These are phyloP conservation scores for Trifolium repens DNA, from an alignment of 306 rosid species.

Conservation along the genomic window DNA sequence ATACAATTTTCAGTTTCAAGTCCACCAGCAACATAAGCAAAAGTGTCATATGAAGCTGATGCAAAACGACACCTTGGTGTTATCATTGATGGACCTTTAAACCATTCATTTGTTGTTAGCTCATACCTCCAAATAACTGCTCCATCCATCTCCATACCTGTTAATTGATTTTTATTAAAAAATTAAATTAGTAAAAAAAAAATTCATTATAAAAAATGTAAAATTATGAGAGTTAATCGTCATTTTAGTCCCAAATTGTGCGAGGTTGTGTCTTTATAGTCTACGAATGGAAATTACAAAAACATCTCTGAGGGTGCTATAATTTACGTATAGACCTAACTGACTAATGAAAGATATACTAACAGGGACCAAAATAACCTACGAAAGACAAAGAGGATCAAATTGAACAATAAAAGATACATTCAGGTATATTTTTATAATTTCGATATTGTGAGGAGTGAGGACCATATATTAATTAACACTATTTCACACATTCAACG, in stretches of 20 bases:
- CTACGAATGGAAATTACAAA: not conserved
- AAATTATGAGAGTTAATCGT: not conserved
- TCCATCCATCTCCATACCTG: constrained; percentile 64
- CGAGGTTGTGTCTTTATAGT: not conserved
- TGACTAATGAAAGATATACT: not conserved
- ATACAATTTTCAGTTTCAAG: constrained; percentile 42
- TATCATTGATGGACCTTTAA: constrained; percentile 69
- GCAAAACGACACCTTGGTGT: constrained; percentile 72
- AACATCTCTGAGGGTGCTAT: not conserved
- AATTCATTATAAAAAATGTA: too few species aligned
- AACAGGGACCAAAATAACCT: not conserved
- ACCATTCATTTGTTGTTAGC: constrained; percentile 62
- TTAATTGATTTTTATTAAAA: not conserved
- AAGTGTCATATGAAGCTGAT: constrained; percentile 61
- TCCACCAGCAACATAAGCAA: constrained; percentile 82
- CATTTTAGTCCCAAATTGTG: not conserved
- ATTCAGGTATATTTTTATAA: too few species aligned
- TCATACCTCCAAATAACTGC: constrained; percentile 70
- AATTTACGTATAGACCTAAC: not conserved
- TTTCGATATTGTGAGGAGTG: too few species aligned
- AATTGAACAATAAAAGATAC: not conserved
- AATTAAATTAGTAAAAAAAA: not conserved
- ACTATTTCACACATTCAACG: too few species aligned
- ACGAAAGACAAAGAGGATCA: not conserved
- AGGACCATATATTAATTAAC: not conserved